Base-by-base conservation (phyloP, 2,329 filamentous ascomycete genomes). In the Hawksworthiomyces lignivorus region DNA sequence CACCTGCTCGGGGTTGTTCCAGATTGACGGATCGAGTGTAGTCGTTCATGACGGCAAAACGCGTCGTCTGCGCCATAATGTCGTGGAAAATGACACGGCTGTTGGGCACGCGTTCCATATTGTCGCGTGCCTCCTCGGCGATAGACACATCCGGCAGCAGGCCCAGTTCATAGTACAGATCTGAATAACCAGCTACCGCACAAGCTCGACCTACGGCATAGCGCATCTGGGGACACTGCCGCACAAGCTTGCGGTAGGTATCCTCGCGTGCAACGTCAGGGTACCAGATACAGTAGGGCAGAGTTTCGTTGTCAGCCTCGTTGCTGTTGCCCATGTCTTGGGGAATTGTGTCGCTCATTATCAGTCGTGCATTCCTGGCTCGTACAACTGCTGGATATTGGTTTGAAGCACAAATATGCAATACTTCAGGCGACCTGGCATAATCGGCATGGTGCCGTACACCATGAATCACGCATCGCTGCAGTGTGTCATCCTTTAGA, bases 221-320 rank as follows among this genome's bases (percentile, higher is more conserved):
- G 7, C 45, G 24, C 55, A 62, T 52, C 5, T 47, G 12, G 2
- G 61, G 62, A 44, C 58, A 64, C 3, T 47, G 48, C 7, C 32
- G 22, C 7, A 48, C 56, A 17, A 67, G 43, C 10, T 49, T 36
- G 2, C 61, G 56, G 30, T 61, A 60, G 2, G 60, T 65, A 7
- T 55, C 51, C 44, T 65, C 60, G 7, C 41, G 43, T 7, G 62
- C 56, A 4, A 53, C 35, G 1, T 61, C 55, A 1, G 62, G 62
- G 45, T 62, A 50, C 59, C 61, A 64, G 35, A 65, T 62, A 43
- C 61, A 64, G 46, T 64, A 62, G 4, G 58, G 59, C 14, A 54
- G 34, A n/a, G n/a, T n/a, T n/a, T n/a, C n/a, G n/a, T n/a, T n/a
- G n/a, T n/a, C n/a, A n/a, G n/a, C n/a, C 5, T 54, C 46, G 9